Conservation (phyloP, 805 yeast species). For the Starmerella apis region DNA sequence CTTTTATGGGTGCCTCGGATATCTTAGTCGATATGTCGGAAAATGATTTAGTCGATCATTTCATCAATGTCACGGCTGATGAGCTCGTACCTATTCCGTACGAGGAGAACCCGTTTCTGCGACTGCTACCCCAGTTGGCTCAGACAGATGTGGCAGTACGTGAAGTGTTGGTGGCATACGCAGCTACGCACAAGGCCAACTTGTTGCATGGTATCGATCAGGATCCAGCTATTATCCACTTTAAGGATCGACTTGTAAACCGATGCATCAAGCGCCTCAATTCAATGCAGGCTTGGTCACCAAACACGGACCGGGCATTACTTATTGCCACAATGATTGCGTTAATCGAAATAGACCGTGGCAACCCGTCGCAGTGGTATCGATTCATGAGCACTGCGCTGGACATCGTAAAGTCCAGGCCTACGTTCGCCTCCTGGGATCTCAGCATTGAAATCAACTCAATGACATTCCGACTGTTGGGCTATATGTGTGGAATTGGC, state of each 20-base stretch:
- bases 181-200: conserved; percentile 18
- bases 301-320: conserved; percentile 5
- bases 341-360: conserved; percentile 19
- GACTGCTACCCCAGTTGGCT: conserved; percentile 58
- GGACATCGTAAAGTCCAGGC: conserved; percentile 15
- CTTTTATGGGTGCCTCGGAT: background rate
- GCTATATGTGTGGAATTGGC: conserved; percentile 20
- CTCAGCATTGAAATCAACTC: conserved; percentile 21
- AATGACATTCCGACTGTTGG: conserved; percentile 25
- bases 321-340: conserved; percentile 19
- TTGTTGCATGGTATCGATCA: conserved; percentile 5
- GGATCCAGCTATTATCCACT: conserved; percentile 1
- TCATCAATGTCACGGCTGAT: conserved; percentile 49
- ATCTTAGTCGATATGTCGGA: conserved; percentile 1
- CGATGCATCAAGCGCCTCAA: conserved; percentile 9
- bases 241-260: conserved; percentile 3
- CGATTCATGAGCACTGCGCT: conserved; percentile 13
- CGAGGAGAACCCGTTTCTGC: conserved; percentile 54
- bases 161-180: conserved; percentile 22
- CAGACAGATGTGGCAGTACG: conserved; percentile 32
- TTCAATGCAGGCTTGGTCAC: background rate
- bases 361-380: conserved; percentile 15
- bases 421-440: conserved; percentile 22
- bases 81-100: conserved; percentile 61
- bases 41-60: conserved; percentile 52